Percentiles rank a stretch among this genome's conserved stretches.
These are phyloP conservation scores for Penicillium manginii DNA, from an alignment of 495 filamentous ascomycete species.

Conservation along the genomic window DNA sequence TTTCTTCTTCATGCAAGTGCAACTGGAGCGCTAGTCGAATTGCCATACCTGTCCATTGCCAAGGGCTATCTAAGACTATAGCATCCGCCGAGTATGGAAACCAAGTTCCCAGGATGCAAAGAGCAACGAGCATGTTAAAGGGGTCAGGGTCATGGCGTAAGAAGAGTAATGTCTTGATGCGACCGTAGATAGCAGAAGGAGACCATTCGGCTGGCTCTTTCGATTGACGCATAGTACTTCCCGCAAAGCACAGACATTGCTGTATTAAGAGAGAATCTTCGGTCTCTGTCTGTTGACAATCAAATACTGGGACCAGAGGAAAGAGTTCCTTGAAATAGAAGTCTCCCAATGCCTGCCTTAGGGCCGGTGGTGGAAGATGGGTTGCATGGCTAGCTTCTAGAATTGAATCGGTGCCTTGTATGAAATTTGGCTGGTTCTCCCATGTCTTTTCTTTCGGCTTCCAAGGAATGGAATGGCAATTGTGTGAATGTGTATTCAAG, in stretches of 20 bases:
- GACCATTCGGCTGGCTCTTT: constrained; percentile 12
- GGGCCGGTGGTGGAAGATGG: constrained; percentile 5
- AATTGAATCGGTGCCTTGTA: constrained; percentile 8
- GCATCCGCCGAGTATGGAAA: constrained; percentile 9
- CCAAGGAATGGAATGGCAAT: too few relatives aligned
- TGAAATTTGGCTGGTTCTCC: constrained; percentile 2
- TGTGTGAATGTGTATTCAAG: not conserved
- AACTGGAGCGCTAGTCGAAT: constrained; percentile 21
- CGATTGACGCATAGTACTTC: constrained; percentile 20
- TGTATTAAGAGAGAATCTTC: constrained; percentile 15
- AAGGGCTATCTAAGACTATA: constrained; percentile 22
- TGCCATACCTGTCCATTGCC: constrained; percentile 26
- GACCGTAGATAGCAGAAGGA: constrained; percentile 15
- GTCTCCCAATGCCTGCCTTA: constrained; percentile 14
- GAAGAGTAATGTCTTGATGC: constrained; percentile 22
- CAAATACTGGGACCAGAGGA: constrained; percentile 15
- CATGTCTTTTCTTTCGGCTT: not conserved
- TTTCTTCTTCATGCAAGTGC: constrained; percentile 18
- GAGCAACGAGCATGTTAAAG: constrained; percentile 13
- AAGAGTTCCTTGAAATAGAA: constrained; percentile 18
- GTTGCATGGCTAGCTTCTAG: constrained; percentile 12
- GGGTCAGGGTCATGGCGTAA: constrained; percentile 14
- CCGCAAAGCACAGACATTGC: constrained; percentile 22
- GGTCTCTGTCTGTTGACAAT: constrained; percentile 6
- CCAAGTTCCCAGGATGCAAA: constrained; percentile 19